Base-by-base conservation (phyloP, 257 asterid species). In the Rhazya stricta region DNA sequence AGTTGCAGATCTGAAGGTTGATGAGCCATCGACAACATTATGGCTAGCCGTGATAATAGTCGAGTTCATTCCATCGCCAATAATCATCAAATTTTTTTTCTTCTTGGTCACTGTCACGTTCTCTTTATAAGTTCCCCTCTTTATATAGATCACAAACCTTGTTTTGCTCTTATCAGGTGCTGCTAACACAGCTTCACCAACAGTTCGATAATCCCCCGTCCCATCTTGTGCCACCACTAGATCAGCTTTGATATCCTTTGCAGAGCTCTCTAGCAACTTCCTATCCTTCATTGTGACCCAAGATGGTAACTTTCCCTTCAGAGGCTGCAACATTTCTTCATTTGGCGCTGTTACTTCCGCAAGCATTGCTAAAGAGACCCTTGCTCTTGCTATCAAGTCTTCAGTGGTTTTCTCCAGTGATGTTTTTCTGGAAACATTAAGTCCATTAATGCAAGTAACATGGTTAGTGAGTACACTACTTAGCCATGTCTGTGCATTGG, bases 381-480 rank as follows among this genome's bases (percentile, higher is more conserved):
- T 82, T 13, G 88, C 82, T 79, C 85, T 69, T 3, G 79, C 53
- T 12, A 85, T 75, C 73, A 85, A 67, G 19, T 81, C 85, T 2
- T 76, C 78, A 34, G 84, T 56, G 29, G 71, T 3, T 3, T 29
- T 34, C 19, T 78, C 76, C n/a, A 74, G 29, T 0, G 61, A 29
- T 2, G 72, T 32, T 36, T 53, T 74, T 13, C 71, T 62, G 0
- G 41, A 2, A 21, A 39, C 29, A 43, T 12, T 3, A 45, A 89
- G 83, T 48, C 84, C 94, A 12, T 89, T 92, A 0, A 67, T 56
- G 62, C 94, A 89, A 8, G 92, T 83, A 23, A 67, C 83, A 27
- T 85, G 92, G 53, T 89, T 87, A 6, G 91, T 85, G 27, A 87
- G 87, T 50, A 81, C 83, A 1, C 83, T 87, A 58, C 94, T 89